Evolutionary conservation across 345 rosid species (phyloP).

Genomic region (Nephelium lappaceum): DNA sequence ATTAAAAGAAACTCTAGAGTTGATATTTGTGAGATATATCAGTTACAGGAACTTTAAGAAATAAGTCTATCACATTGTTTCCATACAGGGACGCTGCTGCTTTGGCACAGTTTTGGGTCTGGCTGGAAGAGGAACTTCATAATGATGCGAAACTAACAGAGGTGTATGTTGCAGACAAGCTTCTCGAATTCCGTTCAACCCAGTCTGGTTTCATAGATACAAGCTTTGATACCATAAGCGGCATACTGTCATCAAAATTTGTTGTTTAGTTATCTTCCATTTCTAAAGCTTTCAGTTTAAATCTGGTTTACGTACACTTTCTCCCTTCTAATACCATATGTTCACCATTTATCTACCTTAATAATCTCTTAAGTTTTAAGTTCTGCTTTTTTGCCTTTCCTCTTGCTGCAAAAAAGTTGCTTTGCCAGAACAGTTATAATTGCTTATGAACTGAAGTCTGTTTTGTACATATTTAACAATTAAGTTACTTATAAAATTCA

Average conservation of each 20-base stretch:
- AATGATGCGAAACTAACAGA: too few relatives aligned
- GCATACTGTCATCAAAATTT: constrained; percentile 51
- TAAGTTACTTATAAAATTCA: too few relatives aligned
- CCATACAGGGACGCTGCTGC: too few relatives aligned
- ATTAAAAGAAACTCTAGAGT: too few relatives aligned
- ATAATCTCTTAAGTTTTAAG: not conserved
- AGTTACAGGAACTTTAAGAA: too few relatives aligned
- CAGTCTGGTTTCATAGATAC: constrained; percentile 89
- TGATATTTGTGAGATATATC: too few relatives aligned
- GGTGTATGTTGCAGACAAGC: constrained; percentile 82
- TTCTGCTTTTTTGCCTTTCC: not conserved
- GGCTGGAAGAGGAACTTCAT: too few relatives aligned
- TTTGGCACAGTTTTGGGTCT: too few relatives aligned
- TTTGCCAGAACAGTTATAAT: not conserved
- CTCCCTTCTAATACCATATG: too few relatives aligned
- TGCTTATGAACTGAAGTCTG: not conserved
- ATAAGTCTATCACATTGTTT: too few relatives aligned
- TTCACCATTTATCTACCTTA: too few relatives aligned
- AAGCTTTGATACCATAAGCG: constrained; percentile 97
- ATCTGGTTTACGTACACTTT: not conserved
- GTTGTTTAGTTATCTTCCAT: not conserved
- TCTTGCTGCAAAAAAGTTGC: not conserved
- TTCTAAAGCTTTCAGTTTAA: constrained; percentile 7
- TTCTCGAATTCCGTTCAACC: constrained; percentile 81
- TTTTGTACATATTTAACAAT: not conserved